Conservation (phyloP, 2,329 filamentous ascomycete genomes). For the Fusarium cicatricum region DNA sequence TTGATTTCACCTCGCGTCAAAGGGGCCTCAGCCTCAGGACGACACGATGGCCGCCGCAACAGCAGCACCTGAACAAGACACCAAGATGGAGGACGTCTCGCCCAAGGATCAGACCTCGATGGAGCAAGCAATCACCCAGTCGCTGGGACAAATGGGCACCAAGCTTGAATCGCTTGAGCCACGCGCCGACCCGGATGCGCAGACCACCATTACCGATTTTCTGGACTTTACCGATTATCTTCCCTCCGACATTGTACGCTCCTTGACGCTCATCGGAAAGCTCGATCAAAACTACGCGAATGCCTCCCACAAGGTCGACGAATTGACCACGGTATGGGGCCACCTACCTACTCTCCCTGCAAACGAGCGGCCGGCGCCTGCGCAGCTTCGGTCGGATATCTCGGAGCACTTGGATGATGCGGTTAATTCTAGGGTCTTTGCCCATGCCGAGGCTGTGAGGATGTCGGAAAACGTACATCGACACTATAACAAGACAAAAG, state of each 20-base stretch:
- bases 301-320: conserved; percentile 62
- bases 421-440: conserved; percentile 63
- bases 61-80: conserved; percentile 27
- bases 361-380: conserved; percentile 57
- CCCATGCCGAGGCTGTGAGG: conserved; percentile 68
- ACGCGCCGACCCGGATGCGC: conserved; percentile 70
- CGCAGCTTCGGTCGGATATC: conserved; percentile 65
- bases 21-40: conserved; percentile 1
- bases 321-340: conserved; percentile 65
- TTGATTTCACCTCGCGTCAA: neutral
- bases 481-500: conserved; percentile 68
- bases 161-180: conserved; percentile 52
- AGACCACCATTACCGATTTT: conserved; percentile 75
- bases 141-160: conserved; percentile 47
- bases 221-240: conserved; percentile 76
- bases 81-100: conserved; percentile 40
- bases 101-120: conserved; percentile 42
- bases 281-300: conserved; percentile 68
- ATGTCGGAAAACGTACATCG: conserved; percentile 70
- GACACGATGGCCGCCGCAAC: conserved; percentile 41
- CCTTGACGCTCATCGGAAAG: conserved; percentile 70
- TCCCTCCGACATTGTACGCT: conserved; percentile 71
- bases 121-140: conserved; percentile 35
- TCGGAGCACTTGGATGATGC: conserved; percentile 65
- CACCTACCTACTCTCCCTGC: conserved; percentile 59